phyloP scores from a whole-genome alignment of 2,329 filamentous ascomycete genomes.

The Lasiodiplodia hormozganensis region DNA sequence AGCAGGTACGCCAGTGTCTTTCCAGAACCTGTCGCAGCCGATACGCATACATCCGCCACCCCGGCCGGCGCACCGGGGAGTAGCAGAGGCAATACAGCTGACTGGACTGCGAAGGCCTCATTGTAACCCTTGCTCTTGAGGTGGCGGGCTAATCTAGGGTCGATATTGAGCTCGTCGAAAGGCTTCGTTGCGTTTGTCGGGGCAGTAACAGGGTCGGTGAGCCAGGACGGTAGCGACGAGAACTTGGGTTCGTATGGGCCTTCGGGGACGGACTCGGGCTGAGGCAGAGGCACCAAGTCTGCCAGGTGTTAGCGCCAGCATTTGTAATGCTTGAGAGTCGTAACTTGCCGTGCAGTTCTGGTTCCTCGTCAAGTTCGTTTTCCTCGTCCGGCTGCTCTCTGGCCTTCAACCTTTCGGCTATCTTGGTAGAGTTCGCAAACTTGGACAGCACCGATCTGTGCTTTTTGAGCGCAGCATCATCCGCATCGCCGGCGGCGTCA shows the following conservation, averaged over 20 bases:
- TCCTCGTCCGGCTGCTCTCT: slow-evolving; percentile 32
- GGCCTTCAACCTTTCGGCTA: slow-evolving; percentile 32
- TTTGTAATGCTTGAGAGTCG: not conserved
- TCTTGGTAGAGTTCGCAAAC: slow-evolving; percentile 50
- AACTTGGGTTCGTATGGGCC: slow-evolving; percentile 69
- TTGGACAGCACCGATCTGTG: slow-evolving; percentile 52
- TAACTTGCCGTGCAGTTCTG: slow-evolving; percentile 59
- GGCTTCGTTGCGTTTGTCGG: slow-evolving; percentile 64
- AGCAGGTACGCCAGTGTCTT: slow-evolving; percentile 93
- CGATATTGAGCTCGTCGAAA: slow-evolving; percentile 71
- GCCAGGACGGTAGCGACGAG: slow-evolving; percentile 81
- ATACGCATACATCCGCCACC: slow-evolving; percentile 83
- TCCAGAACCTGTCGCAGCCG: slow-evolving; percentile 92
- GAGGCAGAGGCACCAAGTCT: slow-evolving; percentile 81
- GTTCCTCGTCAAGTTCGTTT: slow-evolving; percentile 35
- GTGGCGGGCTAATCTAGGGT: slow-evolving; percentile 64
- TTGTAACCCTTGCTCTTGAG: slow-evolving; percentile 73
- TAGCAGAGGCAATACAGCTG: slow-evolving; percentile 79
- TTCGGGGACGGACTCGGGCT: slow-evolving; percentile 70
- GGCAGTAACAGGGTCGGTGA: slow-evolving; percentile 76
- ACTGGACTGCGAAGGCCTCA: slow-evolving; percentile 79
- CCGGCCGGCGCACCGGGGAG: slow-evolving; percentile 68
- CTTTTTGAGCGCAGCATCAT: slow-evolving; percentile 41
- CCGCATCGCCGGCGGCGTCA: slow-evolving; percentile 39
- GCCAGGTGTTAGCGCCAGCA: slow-evolving; percentile 5